phyloP scores from a whole-genome alignment of 192 early-diverging fungal species.

The Coemansia sp. region DNA sequence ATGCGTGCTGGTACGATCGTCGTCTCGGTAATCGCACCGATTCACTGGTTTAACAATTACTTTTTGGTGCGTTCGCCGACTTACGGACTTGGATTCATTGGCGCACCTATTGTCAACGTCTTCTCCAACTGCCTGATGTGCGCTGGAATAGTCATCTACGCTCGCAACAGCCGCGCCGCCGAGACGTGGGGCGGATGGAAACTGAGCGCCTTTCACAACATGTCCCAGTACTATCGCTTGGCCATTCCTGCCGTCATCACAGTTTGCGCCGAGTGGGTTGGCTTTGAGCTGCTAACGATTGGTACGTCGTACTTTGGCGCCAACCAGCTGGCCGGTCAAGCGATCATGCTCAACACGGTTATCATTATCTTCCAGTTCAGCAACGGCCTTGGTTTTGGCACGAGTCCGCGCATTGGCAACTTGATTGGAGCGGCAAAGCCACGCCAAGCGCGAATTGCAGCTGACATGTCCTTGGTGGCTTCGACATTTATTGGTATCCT shows the following conservation, averaged over 20 bases:
- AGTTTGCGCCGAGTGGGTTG: conserved; percentile 72
- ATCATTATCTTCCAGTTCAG: conserved; percentile 58
- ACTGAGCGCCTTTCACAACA: conserved; percentile 28
- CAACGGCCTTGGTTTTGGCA: conserved; percentile 59
- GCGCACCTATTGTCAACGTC: conserved; percentile 80
- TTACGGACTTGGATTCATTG: conserved; percentile 74
- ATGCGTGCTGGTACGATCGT: conserved; percentile 84
- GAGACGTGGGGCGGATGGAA: conserved; percentile 77
- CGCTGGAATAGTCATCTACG: conserved; percentile 65
- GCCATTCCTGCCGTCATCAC: conserved; percentile 75
- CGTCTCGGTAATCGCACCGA: conserved; percentile 67
- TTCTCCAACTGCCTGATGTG: conserved; percentile 79
- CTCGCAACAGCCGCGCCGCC: conserved; percentile 57
- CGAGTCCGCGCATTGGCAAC: conserved; percentile 61
- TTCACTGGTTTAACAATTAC: conserved; percentile 79
- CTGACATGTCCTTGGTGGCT: conserved; percentile 20
- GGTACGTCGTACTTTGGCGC: conserved; percentile 62
- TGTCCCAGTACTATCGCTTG: conserved; percentile 61
- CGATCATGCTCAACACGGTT: conserved; percentile 59
- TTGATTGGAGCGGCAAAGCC: conserved; percentile 48
- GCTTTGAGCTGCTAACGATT: conserved; percentile 54
- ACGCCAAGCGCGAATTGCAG: conserved; percentile 21
- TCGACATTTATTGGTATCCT: conserved; percentile 9
- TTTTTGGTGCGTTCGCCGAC: conserved; percentile 72
- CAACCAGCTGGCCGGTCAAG: conserved; percentile 60